Conservation (phyloP, 768 basidiomycete species). For the Lactarius hengduanensis region DNA sequence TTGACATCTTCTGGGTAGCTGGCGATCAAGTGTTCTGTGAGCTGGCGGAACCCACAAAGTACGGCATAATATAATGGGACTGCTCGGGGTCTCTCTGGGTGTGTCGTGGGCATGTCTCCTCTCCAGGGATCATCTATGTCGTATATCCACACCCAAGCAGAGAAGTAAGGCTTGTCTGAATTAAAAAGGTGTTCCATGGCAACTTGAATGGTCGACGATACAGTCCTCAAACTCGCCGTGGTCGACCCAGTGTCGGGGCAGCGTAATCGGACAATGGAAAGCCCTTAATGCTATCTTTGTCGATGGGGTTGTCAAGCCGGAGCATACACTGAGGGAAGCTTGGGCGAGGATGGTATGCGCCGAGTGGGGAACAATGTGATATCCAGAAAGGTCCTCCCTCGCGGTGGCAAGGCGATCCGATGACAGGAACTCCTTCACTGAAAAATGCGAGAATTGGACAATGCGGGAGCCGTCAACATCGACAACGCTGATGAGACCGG, state of each 20-base stretch:
- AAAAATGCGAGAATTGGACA: constrained; percentile 19
- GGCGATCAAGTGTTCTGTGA: constrained; percentile 1
- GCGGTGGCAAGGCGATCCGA: not conserved
- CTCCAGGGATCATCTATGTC: not conserved
- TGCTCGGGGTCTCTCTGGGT: not conserved
- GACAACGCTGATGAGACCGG: constrained; percentile 7
- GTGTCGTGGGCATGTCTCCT: not conserved
- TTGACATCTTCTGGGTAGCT: not conserved
- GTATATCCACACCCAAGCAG: constrained; percentile 5
- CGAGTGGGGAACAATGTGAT: not conserved
- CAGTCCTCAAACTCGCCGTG: not conserved
- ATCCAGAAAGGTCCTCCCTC: not conserved
- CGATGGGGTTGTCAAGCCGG: not conserved
- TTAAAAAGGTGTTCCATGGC: constrained; percentile 9
- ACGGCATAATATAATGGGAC: constrained; percentile 7
- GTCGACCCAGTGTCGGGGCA: not conserved
- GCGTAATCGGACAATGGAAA: constrained; percentile 8
- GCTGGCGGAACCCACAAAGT: not conserved
- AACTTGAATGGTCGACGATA: not conserved
- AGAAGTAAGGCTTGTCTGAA: not conserved
- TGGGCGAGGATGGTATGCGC: constrained; percentile 6
- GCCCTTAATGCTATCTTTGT: not conserved
- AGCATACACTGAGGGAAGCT: not conserved
- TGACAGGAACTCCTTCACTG: constrained; percentile 14
- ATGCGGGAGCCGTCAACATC: not conserved